These are phyloP conservation scores for Ogataea nitratoaversa DNA, from an alignment of 805 yeast genomes.

Conservation along the genomic window DNA sequence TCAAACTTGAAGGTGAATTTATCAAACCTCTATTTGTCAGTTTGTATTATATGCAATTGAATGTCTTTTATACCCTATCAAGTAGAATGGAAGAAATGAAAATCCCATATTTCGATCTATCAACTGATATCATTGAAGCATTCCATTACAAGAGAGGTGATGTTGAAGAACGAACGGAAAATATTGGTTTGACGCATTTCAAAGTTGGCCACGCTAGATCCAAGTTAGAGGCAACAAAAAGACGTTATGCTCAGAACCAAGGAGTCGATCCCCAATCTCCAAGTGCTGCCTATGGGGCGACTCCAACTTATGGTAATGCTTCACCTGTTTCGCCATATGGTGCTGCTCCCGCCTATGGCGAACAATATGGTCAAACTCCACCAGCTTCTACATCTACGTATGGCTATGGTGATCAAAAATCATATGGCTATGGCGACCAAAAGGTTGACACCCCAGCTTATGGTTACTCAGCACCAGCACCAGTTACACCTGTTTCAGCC, in stretches of 20 bases:
- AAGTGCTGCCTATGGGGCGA: slow-evolving; percentile 1
- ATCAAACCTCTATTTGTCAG: slow-evolving; percentile 92
- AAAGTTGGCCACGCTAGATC: slow-evolving; percentile 82
- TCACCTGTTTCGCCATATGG: slow-evolving; percentile 27
- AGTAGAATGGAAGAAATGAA: slow-evolving; percentile 92
- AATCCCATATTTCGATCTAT: slow-evolving; percentile 90
- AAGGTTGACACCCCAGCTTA: slow-evolving; percentile 25
- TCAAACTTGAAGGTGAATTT: slow-evolving; percentile 84
- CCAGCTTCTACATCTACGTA: slow-evolving; percentile 18
- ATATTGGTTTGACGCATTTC: slow-evolving; percentile 86
- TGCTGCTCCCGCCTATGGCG: slow-evolving; percentile 9
- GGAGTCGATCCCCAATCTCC: slow-evolving; percentile 35
- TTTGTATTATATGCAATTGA: slow-evolving; percentile 95
- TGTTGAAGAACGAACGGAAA: slow-evolving; percentile 84
- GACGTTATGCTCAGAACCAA: slow-evolving; percentile 55
- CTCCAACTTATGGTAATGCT: slow-evolving; percentile 25
- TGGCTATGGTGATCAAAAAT: slow-evolving; percentile 24
- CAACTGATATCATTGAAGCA: slow-evolving; percentile 77
- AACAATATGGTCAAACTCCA: slow-evolving; percentile 8
- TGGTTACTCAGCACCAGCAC: slow-evolving; percentile 22
- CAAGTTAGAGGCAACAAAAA: slow-evolving; percentile 78
- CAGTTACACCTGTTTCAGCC: slow-evolving; percentile 23
- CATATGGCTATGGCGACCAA: slow-evolving; percentile 20
- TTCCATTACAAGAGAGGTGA: slow-evolving; percentile 81
- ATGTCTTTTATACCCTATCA: slow-evolving; percentile 90